Evolutionary conservation across 805 yeast genomes (phyloP), one percentile per base, ranked within the genome.

Genomic region (Wickerhamomyces rabaulensis): DNA sequence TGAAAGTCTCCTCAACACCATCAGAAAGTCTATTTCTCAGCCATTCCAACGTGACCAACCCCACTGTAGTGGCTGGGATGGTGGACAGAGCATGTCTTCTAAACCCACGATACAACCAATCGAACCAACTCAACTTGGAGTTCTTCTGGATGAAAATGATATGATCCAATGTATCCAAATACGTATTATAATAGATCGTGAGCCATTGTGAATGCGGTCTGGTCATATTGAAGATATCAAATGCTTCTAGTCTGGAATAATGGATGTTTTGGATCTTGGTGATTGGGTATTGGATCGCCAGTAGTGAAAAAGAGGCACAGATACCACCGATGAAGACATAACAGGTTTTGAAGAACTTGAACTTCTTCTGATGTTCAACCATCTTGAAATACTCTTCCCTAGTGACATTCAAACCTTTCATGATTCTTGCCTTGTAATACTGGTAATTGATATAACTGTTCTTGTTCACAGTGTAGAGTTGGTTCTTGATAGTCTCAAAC

Each of bases 1-100:
- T 17, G 20, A 33, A 33, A 16, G 36, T 33, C 36, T 33, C 36
- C 20, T 33, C 54, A 26, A 55, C 51, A 42, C 52, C 57, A 25
- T 49, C 54, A 15, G 64, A 66, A 16, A 68, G 47, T 37, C 58
- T 65, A 12, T 57, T 70, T 61, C 97, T 72, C 75, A 87, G 75
- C 19, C 87, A 82, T 64, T 92, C 97, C 63, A 92, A 80, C 15
- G 88, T 88, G 41, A 92, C 68, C 35, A 92, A 69, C 0, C 96
- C 97, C 38, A 89, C 78, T 38, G 95, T 85, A 1, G 97, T 87
- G 2, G 96, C 88, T 1, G 98, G 98, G 39, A 91, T 78, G 1
- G 87, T 80, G 0, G 88, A 76, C 41, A 87, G 58, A 0, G 95
- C 84, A 50, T 84, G 84, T 47, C 83, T 69, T 7, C 75, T 69